These are phyloP conservation scores for Sporobolomyces pararoseus DNA, from an alignment of 768 basidiomycete genomes.

Conservation along the genomic window DNA sequence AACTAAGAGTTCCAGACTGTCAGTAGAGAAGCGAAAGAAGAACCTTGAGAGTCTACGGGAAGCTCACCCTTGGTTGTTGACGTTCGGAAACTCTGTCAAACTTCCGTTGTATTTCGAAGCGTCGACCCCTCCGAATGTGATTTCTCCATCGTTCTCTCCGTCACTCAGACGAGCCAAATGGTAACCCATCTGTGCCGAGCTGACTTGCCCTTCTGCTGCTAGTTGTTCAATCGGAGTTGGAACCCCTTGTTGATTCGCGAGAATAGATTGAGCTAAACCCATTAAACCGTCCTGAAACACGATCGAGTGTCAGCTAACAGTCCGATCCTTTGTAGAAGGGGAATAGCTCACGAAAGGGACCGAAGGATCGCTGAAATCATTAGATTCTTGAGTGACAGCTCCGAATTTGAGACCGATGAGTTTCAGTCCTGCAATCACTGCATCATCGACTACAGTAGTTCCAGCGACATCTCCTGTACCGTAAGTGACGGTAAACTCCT, in stretches of 20 bases:
- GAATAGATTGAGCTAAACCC: slow-evolving; percentile 66
- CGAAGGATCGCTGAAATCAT: slow-evolving; percentile 41
- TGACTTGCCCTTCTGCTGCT: slow-evolving; percentile 58
- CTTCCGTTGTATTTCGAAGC: slow-evolving; percentile 61
- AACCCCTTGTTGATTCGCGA: slow-evolving; percentile 62
- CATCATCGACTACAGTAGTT: slow-evolving; percentile 60
- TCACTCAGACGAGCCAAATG: slow-evolving; percentile 73
- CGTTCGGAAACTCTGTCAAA: slow-evolving; percentile 61
- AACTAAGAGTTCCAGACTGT: slow-evolving; percentile 46
- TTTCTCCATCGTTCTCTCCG: slow-evolving; percentile 61
- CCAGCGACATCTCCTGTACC: slow-evolving; percentile 63
- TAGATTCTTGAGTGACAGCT: slow-evolving; percentile 36
- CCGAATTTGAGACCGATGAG: slow-evolving; percentile 66
- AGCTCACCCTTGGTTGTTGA: slow-evolving; percentile 57
- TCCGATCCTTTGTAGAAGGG: slow-evolving; percentile 39
- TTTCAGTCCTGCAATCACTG: slow-evolving; percentile 62
- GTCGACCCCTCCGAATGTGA: slow-evolving; percentile 78
- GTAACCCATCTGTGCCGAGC: slow-evolving; percentile 67
- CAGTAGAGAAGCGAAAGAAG: neutral
- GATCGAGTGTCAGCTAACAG: neutral
- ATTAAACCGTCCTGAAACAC: slow-evolving; percentile 55
- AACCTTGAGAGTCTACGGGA: no score
- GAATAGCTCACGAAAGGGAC: slow-evolving; percentile 54
- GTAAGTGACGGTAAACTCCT: slow-evolving; percentile 35
- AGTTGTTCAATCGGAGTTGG: slow-evolving; percentile 71